Percentiles rank a stretch among this genome's conserved stretches.
These are phyloP conservation scores for Circinella umbellata DNA, from an alignment of 371 early-diverging fungal species.

Conservation along the genomic window DNA sequence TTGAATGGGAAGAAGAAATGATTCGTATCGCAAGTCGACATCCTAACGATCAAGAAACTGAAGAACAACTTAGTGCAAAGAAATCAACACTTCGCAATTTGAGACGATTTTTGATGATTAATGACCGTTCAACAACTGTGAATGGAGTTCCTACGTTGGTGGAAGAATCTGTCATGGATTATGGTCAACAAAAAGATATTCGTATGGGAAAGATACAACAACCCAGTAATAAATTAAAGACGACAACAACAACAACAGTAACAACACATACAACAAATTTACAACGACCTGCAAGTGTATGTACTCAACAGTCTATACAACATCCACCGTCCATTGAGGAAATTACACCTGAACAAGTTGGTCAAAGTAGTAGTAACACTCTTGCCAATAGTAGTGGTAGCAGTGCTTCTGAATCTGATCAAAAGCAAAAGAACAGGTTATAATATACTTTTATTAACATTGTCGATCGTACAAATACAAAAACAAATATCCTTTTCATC, in stretches of 20 bases:
- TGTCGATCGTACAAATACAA: not conserved
- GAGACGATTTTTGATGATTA: constrained; percentile 22
- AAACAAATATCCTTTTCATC: too few species aligned
- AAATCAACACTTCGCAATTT: constrained; percentile 1
- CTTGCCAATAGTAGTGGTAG: constrained; percentile 12
- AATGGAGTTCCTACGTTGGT: constrained; percentile 42
- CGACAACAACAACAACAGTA: too few species aligned
- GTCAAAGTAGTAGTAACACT: constrained; percentile 7
- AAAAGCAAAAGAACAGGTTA: constrained; percentile 15
- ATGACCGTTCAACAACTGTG: constrained; percentile 27
- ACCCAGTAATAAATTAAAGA: constrained; percentile 9
- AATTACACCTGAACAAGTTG: constrained; percentile 4
- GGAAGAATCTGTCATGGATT: constrained; percentile 46
- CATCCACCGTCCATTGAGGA: constrained; percentile 5
- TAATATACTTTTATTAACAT: constrained; percentile 8
- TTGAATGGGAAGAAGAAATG: constrained; percentile 44
- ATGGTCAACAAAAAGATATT: constrained; percentile 39
- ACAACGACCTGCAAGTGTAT: not conserved
- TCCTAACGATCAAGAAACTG: not conserved
- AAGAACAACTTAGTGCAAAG: not conserved
- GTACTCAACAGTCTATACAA: not conserved
- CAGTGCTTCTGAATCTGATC: constrained; percentile 8
- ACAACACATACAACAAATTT: not conserved
- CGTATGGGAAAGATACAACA: constrained; percentile 13
- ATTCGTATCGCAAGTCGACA: constrained; percentile 5